A percentile compares a stretch with the other conserved stretches of the same genome.
phyloP scores from a whole-genome alignment of 331 rosid genomes.

The Malus hybrid region DNA sequence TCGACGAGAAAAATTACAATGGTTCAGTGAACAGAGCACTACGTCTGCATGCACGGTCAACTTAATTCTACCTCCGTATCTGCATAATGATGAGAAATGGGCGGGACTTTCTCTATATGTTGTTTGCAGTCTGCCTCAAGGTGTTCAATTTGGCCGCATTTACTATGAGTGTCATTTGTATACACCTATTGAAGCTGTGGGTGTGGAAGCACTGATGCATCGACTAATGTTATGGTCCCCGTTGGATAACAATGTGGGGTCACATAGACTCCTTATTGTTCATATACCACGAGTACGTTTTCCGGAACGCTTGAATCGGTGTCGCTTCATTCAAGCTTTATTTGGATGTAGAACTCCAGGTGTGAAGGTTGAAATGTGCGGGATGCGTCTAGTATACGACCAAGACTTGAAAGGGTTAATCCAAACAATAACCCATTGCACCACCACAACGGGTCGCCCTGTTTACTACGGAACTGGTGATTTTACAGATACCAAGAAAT shows the following conservation, averaged over 20 bases:
- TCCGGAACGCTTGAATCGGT: neutral
- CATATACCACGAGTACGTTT: slow-evolving; percentile 11
- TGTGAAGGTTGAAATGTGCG: slow-evolving; percentile 1
- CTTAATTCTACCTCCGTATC: slow-evolving; percentile 9
- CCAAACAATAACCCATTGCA: neutral
- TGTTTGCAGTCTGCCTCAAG: neutral
- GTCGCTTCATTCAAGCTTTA: neutral
- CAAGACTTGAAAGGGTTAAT: neutral
- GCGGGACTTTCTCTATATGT: neutral
- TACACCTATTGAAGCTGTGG: neutral
- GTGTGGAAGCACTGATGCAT: neutral
- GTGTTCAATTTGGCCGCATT: neutral
- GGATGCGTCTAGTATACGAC: slow-evolving; percentile 4
- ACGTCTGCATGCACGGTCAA: neutral
- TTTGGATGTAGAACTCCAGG: neutral
- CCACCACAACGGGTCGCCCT: neutral
- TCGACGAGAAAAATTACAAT: neutral
- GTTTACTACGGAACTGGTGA: neutral
- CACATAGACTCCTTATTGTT: slow-evolving; percentile 1
- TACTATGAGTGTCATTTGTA: slow-evolving; percentile 4
- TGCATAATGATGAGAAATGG: slow-evolving; percentile 15
- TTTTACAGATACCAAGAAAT: neutral
- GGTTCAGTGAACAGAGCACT: slow-evolving; percentile 6
- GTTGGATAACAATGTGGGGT: neutral
- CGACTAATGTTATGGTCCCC: accelerated